Conservation (phyloP, 2,329 filamentous ascomycete genomes). For the Monilinia polystroma region DNA sequence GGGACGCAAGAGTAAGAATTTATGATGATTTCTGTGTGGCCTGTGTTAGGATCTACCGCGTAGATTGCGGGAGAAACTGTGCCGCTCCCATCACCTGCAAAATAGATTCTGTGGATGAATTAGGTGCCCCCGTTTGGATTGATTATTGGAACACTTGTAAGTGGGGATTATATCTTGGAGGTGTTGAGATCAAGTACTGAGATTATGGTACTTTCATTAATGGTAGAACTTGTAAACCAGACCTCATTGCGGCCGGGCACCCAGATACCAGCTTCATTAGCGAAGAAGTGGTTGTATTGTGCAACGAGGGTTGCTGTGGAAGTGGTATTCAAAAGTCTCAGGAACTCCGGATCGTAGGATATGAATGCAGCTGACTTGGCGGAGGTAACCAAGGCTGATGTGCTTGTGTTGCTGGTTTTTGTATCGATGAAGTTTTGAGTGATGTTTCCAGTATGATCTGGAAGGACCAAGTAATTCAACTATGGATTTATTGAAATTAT, state of each 20-base stretch:
- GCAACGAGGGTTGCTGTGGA: not conserved
- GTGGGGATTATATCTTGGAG: not conserved
- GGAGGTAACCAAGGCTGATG: not conserved
- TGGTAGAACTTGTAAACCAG: slow-evolving; percentile 12
- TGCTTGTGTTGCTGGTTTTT: not conserved
- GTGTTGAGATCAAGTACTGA: not conserved
- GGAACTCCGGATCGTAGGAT: slow-evolving; percentile 2
- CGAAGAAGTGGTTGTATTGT: not conserved
- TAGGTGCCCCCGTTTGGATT: not conserved
- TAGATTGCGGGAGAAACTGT: not conserved
- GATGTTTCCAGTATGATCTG: not conserved
- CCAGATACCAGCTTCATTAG: slow-evolving; percentile 8
- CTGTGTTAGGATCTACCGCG: not conserved
- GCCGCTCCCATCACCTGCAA: not conserved
- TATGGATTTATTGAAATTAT: too few species aligned
- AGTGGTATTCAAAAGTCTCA: not conserved
- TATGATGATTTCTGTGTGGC: not conserved
- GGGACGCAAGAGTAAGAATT: too few species aligned
- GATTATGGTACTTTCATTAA: not conserved
- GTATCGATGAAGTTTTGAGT: not conserved
- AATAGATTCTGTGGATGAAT: not conserved
- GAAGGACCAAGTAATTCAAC: too few species aligned
- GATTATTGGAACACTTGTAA: not conserved
- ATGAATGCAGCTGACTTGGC: slow-evolving; percentile 1
- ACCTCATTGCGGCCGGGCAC: not conserved